Evolutionary conservation across 305 asterid species (phyloP).

Genomic region (Ilex paraguariensis): DNA sequence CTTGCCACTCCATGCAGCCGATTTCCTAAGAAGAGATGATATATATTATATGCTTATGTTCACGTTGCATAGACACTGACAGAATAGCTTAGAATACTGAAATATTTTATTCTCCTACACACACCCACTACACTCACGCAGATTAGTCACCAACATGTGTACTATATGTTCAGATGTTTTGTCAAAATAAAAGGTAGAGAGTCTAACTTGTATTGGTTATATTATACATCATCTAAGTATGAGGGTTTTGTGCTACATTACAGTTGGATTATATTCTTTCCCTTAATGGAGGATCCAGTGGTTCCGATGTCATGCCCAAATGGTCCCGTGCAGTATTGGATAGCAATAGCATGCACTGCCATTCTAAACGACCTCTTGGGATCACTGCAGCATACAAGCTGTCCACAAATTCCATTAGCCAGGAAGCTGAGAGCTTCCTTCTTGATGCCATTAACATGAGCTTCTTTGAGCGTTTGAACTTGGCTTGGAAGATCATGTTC

Average conservation of each 20-base stretch:
- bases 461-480: slow-evolving; percentile 71
- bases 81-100: too few relatives aligned
- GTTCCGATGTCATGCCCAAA: slow-evolving; percentile 27
- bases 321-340: slow-evolving; percentile 33
- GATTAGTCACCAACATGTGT: too few relatives aligned
- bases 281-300: slow-evolving; percentile 39
- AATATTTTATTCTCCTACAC: too few relatives aligned
- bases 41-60: too few relatives aligned
- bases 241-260: slow-evolving; percentile 10
- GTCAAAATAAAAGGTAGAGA: not conserved
- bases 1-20: too few relatives aligned
- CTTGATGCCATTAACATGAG: slow-evolving; percentile 61
- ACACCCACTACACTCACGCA: not conserved
- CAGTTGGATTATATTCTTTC: slow-evolving; percentile 60
- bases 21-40: too few relatives aligned
- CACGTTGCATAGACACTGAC: too few relatives aligned
- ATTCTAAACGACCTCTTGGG: slow-evolving; percentile 53
- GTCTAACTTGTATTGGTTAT: too few relatives aligned
- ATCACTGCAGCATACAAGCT: slow-evolving; percentile 41
- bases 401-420: slow-evolving; percentile 48
- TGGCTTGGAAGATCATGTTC: slow-evolving; percentile 92
- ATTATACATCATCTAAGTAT: not conserved
- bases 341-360: slow-evolving; percentile 39
- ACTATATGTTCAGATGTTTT: not conserved
- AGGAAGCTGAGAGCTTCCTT: slow-evolving; percentile 72